Evolutionary conservation across 2,329 filamentous ascomycete species (phyloP).

Genomic region (Penicillium psychrosexuale): DNA sequence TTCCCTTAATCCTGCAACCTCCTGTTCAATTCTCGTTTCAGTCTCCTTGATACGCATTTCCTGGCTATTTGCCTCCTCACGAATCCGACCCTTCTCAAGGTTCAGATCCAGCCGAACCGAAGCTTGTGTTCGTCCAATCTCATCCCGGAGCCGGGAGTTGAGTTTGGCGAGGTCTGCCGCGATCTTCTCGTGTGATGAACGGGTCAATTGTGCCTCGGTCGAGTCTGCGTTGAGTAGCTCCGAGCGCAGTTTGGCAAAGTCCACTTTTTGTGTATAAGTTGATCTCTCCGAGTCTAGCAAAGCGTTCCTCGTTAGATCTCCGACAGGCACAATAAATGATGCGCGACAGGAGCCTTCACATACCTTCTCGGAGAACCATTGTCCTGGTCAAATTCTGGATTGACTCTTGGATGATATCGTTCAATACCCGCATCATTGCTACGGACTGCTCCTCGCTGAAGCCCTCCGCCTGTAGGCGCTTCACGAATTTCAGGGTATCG

Average conservation of each 20-base stretch:
- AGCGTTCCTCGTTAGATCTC: not conserved
- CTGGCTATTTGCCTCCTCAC: constrained; percentile 93
- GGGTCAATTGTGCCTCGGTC: constrained; percentile 83
- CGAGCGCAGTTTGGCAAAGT: constrained; percentile 94
- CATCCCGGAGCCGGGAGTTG: constrained; percentile 82
- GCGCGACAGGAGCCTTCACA: constrained; percentile 30
- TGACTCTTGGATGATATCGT: constrained; percentile 95
- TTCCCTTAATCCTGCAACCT: constrained; percentile 85
- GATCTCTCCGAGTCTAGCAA: constrained; percentile 47
- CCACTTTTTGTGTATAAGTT: constrained; percentile 80
- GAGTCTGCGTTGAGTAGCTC: constrained; percentile 90
- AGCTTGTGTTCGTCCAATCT: constrained; percentile 90
- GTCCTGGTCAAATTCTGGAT: constrained; percentile 97
- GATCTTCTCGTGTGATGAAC: constrained; percentile 84
- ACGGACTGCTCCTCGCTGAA: constrained; percentile 94
- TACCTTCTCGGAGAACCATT: constrained; percentile 95
- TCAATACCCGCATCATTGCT: constrained; percentile 97
- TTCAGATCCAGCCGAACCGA: constrained; percentile 90
- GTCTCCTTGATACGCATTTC: constrained; percentile 99
- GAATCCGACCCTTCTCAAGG: constrained; percentile 90
- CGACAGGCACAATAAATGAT: not conserved
- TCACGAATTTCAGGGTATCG: constrained; percentile 95
- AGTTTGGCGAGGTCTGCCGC: constrained; percentile 95
- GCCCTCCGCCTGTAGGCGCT: constrained; percentile 81
- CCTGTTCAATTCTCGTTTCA: constrained; percentile 96